Evolutionary conservation across 208 protist genomes (phyloP), one percentile per base, ranked within the genome.

Genomic region (Acanthamoeba royreba): DNA sequence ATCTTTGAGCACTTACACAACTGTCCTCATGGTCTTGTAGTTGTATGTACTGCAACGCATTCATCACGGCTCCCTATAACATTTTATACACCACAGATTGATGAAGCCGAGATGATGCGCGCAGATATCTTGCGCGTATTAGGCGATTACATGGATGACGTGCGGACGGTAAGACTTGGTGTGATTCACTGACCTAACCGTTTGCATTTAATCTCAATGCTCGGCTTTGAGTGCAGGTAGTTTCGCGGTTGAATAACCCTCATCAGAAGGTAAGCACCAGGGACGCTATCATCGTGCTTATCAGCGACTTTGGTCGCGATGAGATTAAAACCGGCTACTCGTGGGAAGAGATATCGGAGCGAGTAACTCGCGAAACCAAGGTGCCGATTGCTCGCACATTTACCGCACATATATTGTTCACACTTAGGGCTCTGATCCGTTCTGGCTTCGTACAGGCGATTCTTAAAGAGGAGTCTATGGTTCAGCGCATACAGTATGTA

Each of bases 231-330:
- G 1, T 1, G 4, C 11, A 86, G 74, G 35, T 19, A 0, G 74
- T 86, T 22, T 33, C 43, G 74, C 47, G 74, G 28, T 38, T 86
- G n/a, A 47, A 53, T 40, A 45, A 86, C 28, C 74, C 74, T 9
- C 22, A 25, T 11, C 47, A 55, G 74, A 53, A 8, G 43, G 74
- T 53, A 25, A 86, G 40, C 74, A 86, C 74, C 43, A 86, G 38
- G 31, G 74, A 86, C n/a, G 74, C 74, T 45, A 38, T 86, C 74
- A 86, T 86, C 74, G 11, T 86, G 3, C 28, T 86, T 5, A 86
- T 86, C 74, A 86, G 74, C 74, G 74, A 86, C 43, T 86, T 86
- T 86, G 74, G 74, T 28, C 74, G 74, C 13, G 74, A 86, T 33
- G 74, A 86, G 74, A 86, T 86, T 13, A n/a, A 31, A 22, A 53